Evolutionary conservation across 2,329 filamentous ascomycete genomes (phyloP).

Genomic region (Lasiodiplodia sp.): DNA sequence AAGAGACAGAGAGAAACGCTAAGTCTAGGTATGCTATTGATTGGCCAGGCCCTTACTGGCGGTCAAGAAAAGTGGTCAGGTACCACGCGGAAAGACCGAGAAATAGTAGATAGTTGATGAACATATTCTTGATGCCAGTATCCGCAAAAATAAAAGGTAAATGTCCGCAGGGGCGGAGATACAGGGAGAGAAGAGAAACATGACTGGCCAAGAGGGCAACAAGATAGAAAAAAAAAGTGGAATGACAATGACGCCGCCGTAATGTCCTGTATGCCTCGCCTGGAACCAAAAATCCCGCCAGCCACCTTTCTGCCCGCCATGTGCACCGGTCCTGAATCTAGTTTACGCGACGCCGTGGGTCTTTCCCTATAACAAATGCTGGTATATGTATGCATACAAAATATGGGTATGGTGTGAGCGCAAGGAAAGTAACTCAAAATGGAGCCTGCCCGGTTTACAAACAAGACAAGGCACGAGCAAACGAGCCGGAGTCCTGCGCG

Average conservation of each 20-base stretch:
- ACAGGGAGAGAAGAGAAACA: background rate
- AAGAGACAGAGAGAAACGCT: background rate
- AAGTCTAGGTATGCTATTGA: conserved; percentile 17
- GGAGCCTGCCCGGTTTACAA: background rate
- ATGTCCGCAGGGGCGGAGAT: background rate
- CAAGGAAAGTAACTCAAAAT: conserved; percentile 1
- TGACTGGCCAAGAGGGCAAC: background rate
- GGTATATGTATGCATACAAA: conserved; percentile 25
- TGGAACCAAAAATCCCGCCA: conserved; percentile 15
- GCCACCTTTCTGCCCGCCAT: conserved; percentile 5
- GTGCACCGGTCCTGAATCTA: conserved; percentile 22
- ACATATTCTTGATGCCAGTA: conserved; percentile 5
- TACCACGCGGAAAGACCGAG: conserved; percentile 8
- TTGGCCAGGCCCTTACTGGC: background rate
- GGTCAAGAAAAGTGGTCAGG: background rate
- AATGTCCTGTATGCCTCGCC: conserved; percentile 19
- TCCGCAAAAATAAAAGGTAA: background rate
- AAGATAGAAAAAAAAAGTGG: conserved; percentile 12
- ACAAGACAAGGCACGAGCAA: conserved; percentile 3
- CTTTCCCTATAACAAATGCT: conserved; percentile 23
- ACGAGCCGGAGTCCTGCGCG: background rate
- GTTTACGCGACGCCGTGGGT: conserved; percentile 21
- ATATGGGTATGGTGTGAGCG: conserved; percentile 21
- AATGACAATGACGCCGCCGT: conserved; percentile 24
- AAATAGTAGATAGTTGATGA: conserved; percentile 12